Percentiles rank a stretch among this genome's conserved stretches.
phyloP scores from a whole-genome alignment of 805 yeast species.

The Debaryomyces maramus region DNA sequence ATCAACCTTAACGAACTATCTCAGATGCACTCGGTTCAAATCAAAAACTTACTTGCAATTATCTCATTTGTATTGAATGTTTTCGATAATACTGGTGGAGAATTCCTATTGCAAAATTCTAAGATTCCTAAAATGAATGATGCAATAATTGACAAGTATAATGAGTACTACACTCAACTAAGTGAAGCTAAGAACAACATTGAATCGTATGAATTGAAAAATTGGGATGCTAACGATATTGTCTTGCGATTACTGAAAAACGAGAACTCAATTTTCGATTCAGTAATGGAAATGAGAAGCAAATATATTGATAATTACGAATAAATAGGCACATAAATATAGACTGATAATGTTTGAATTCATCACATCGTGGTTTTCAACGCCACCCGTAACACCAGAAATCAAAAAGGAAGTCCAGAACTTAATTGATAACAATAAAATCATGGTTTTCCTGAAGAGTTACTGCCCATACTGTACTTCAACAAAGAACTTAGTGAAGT shows the following conservation, averaged over 20 bases:
- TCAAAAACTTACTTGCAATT: constrained; percentile 23
- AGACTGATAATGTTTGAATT: constrained; percentile 15
- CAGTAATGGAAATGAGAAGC: constrained; percentile 25
- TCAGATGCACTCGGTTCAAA: constrained; percentile 15
- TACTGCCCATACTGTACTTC: constrained; percentile 31
- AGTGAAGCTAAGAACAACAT: constrained; percentile 23
- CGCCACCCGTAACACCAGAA: constrained; percentile 14
- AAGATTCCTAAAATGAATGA: constrained; percentile 35
- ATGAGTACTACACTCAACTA: constrained; percentile 21
- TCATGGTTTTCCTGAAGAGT: constrained; percentile 29
- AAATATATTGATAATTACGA: constrained; percentile 16
- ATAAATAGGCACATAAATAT: constrained; percentile 4
- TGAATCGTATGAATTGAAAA: constrained; percentile 33
- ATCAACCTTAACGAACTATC: constrained; percentile 35
- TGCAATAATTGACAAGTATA: constrained; percentile 20
- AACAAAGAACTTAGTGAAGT: constrained; percentile 20
- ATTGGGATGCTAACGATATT: constrained; percentile 42
- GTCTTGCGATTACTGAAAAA: constrained; percentile 28
- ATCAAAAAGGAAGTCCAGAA: constrained; percentile 10
- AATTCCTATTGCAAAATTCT: constrained; percentile 35
- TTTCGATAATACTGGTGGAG: constrained; percentile 32
- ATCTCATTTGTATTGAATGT: constrained; percentile 30
- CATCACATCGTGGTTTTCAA: constrained; percentile 16
- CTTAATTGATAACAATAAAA: constrained; percentile 12
- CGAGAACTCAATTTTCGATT: constrained; percentile 21